Base-by-base conservation (phyloP, 73 alveolate genomes). In the Tetrahymena borealis region DNA sequence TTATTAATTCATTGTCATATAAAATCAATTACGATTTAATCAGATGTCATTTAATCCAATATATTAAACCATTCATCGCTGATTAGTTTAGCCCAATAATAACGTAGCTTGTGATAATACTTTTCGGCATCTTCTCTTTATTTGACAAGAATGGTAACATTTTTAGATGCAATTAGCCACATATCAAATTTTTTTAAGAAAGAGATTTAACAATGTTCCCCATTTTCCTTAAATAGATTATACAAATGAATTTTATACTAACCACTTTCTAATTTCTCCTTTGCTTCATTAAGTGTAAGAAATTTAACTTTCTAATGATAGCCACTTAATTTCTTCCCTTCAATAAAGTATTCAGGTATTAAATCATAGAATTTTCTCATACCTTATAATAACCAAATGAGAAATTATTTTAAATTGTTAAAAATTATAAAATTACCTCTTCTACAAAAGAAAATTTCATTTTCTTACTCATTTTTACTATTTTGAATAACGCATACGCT, bases 101-200 rank as follows among this genome's bases (percentile, higher is more conserved):
- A 97, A 92, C 99, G 96, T 60, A 96, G 91, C 12, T 97, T 96
- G 85, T 95, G 60, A 91, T 91, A 85, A 90, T 39, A 85, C n/a
- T 31, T 38, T 32, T 85, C 40, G 24, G 91, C 39, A 11, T 93
- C 99, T 28, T 94, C 93, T 90, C 94, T 91, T 91, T 95, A 90
- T 90, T 94, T 79, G 15, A 99, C 99, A 28, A 95, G 90, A 31
- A 98, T 92, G 38, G 98, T 93, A 12, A 95, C 98, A 96, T 98
- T 98, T 94, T 98, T 98, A 33, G 98, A 94, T 28, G 99, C 97
- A 12, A 97, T 96, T 11, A 98, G 96, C 99, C 99, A 98, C 93
- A 90, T 93, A 92, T 98, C 98, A 79, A 60, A 60, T 28, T 15
- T 60, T 60, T 94, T 85, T 18, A 94, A 90, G 92, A 94, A 98